A percentile compares a stretch with the other conserved stretches of the same genome.
These are phyloP conservation scores for Vanrija sp. DNA, from an alignment of 1,284 basidiomycete species.

Conservation along the genomic window DNA sequence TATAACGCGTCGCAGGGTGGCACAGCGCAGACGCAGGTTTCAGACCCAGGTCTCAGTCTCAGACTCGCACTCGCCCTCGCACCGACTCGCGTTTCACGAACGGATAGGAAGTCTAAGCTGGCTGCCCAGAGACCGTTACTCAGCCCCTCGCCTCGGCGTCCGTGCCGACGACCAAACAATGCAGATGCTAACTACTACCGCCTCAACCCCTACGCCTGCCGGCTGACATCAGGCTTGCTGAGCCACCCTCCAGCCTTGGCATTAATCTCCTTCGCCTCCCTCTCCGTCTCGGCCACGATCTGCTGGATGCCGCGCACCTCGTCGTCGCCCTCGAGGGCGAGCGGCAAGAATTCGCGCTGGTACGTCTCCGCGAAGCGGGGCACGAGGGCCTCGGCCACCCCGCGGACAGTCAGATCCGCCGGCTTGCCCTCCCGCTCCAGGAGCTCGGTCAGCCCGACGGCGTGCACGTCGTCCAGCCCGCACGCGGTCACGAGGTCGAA, in stretches of 20 bases:
- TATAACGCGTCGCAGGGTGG: too few relatives aligned
- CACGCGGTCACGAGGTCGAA: constrained; percentile 88
- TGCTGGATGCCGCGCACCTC: constrained; percentile 25
- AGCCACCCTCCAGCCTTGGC: constrained; percentile 30
- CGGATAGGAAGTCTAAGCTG: too few relatives aligned
- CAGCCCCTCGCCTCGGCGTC: too few relatives aligned
- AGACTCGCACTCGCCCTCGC: too few relatives aligned
- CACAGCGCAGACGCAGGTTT: too few relatives aligned
- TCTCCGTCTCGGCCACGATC: constrained; percentile 29
- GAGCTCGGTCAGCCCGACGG: constrained; percentile 50
- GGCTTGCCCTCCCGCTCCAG: constrained; percentile 6
- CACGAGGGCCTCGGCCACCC: constrained; percentile 29
- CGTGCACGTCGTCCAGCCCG: constrained; percentile 79
- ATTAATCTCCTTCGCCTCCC: constrained; percentile 22
- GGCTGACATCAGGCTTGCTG: constrained; percentile 16
- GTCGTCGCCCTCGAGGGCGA: constrained; percentile 7
- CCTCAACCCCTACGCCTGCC: too few relatives aligned
- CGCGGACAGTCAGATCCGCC: constrained; percentile 19
- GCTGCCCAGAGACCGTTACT: too few relatives aligned
- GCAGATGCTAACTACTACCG: too few relatives aligned
- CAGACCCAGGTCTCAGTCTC: too few relatives aligned
- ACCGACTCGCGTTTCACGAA: too few relatives aligned
- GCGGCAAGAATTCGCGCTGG: constrained; percentile 26
- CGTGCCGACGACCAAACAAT: too few relatives aligned
- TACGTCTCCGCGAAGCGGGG: constrained; percentile 40